A percentile compares a stretch with the other conserved stretches of the same genome.
These are phyloP conservation scores for Silybum marianum DNA, from an alignment of 129 eudicot species.

Conservation along the genomic window DNA sequence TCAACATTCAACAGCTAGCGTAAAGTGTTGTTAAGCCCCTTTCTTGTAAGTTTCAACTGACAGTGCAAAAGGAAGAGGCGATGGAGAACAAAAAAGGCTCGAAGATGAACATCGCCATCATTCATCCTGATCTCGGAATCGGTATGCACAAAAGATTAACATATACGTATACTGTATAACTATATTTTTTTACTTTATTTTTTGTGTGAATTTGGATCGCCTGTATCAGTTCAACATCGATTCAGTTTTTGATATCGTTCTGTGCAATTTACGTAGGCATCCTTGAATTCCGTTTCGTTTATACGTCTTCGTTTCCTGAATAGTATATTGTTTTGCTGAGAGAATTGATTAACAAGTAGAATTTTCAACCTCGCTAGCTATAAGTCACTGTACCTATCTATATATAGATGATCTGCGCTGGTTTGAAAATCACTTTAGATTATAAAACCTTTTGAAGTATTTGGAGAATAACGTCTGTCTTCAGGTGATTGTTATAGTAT, in stretches of 20 bases:
- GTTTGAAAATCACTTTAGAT: background rate
- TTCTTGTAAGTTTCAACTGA: background rate
- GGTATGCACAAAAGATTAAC: constrained; percentile 43
- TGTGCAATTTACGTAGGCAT: background rate
- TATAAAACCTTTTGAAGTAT: background rate
- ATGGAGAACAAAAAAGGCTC: constrained; percentile 58
- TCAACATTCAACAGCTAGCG: background rate
- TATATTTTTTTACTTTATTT: background rate
- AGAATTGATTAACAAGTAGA: background rate
- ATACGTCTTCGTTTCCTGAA: background rate
- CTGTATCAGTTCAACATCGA: background rate
- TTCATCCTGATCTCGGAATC: constrained; percentile 98
- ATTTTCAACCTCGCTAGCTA: background rate
- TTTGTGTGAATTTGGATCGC: background rate
- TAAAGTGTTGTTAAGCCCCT: constrained; percentile 1
- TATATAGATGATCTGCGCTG: background rate
- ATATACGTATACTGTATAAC: background rate
- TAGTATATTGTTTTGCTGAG: background rate
- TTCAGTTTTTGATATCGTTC: background rate
- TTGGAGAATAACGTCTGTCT: background rate
- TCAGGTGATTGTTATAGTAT: background rate
- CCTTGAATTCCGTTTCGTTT: background rate
- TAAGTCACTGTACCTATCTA: background rate
- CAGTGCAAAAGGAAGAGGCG: constrained; percentile 17
- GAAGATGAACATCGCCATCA: constrained; percentile 73